Conservation (phyloP, 2,329 filamentous ascomycete genomes). For the Grosmannia serpens region DNA sequence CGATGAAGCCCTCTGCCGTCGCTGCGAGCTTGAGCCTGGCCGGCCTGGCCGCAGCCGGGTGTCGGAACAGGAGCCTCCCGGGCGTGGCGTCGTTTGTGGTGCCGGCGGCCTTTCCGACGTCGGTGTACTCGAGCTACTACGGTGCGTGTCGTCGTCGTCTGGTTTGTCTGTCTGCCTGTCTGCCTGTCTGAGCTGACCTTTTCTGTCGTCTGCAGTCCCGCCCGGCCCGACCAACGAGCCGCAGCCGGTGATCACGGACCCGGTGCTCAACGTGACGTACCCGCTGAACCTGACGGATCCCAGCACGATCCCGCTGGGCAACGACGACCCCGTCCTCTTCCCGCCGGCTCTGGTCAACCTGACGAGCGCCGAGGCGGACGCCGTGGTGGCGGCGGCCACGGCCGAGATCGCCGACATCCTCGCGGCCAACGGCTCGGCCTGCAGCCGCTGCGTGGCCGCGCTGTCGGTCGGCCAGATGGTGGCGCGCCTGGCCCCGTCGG, state of each 20-base stretch:
- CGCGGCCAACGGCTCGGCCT: constrained; percentile 22
- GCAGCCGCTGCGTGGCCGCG: constrained; percentile 40
- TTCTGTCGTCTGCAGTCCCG: constrained; percentile 12
- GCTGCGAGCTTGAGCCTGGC: background rate
- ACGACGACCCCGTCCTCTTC: constrained; percentile 37
- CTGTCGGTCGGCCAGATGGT: constrained; percentile 37
- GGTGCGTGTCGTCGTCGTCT: constrained; percentile 14
- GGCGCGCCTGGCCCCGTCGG: constrained; percentile 34
- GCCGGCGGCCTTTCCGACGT: constrained; percentile 36
- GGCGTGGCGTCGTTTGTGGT: constrained; percentile 26
- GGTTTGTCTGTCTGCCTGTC: too few relatives aligned
- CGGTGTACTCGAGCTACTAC: constrained; percentile 38
- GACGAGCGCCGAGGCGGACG: constrained; percentile 23
- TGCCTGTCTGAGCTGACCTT: background rate
- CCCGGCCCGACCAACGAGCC: constrained; percentile 21
- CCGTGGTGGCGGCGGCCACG: constrained; percentile 29
- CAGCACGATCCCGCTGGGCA: constrained; percentile 33
- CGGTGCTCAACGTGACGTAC: constrained; percentile 40
- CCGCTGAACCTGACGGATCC: constrained; percentile 43
- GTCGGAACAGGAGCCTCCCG: constrained; percentile 14
- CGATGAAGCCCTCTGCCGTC: constrained; percentile 2
- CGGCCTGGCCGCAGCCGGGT: constrained; percentile 2
- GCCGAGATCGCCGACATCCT: constrained; percentile 14
- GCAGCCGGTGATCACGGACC: constrained; percentile 35
- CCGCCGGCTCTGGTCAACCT: constrained; percentile 33